These are phyloP conservation scores for Cornus suecica DNA, from an alignment of 148 eudicot genomes.

Conservation along the genomic window DNA sequence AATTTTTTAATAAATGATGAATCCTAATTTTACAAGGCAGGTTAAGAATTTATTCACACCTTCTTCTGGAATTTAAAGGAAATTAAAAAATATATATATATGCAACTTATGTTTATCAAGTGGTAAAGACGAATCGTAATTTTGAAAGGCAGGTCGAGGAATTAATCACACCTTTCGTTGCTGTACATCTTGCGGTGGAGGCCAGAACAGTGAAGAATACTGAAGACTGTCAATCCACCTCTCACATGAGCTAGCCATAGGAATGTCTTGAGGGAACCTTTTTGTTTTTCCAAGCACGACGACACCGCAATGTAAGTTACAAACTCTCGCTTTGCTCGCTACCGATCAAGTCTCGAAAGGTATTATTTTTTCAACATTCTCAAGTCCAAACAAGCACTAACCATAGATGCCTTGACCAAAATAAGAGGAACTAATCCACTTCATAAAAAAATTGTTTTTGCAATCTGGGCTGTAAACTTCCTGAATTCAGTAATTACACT, in stretches of 20 bases:
- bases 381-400: conserved; percentile 13
- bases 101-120: not conserved
- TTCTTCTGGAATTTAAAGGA: not conserved
- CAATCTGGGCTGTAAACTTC: conserved; percentile 1
- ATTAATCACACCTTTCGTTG: conserved; percentile 64
- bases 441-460: not conserved
- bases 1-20: too few relatives aligned
- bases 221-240: conserved; percentile 91
- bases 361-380: conserved; percentile 41
- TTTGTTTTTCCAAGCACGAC: conserved; percentile 10
- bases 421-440: conserved; percentile 3
- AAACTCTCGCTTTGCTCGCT: conserved; percentile 27
- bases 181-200: conserved; percentile 71
- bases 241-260: conserved; percentile 62
- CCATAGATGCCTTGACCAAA: conserved; percentile 9
- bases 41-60: too few relatives aligned
- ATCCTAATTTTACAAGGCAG: too few relatives aligned
- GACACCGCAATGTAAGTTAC: conserved; percentile 15
- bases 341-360: conserved; percentile 63
- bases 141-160: not conserved
- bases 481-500: not conserved
- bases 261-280: conserved; percentile 4
- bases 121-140: not conserved
- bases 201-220: conserved; percentile 89
- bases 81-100: too few relatives aligned